Conservation (phyloP, 163 green algal genomes). For the Volvox carteri region DNA sequence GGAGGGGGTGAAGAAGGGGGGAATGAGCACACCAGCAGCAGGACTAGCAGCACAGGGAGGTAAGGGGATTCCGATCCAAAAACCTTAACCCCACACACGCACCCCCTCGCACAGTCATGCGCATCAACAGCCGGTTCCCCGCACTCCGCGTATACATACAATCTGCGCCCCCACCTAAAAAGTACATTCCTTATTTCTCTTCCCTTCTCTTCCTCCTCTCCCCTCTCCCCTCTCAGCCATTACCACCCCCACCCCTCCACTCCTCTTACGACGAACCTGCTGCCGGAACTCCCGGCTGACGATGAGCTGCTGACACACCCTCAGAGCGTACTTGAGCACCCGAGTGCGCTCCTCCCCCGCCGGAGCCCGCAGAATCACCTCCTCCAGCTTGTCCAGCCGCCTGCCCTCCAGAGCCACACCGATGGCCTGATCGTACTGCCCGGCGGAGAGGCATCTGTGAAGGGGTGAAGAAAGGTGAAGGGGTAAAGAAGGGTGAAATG, state of each 20-base stretch:
- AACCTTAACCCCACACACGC: no score
- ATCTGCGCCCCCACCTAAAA: no score
- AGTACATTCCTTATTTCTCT: neutral
- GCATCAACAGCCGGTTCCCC: no score
- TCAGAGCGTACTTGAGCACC: constrained; percentile 90
- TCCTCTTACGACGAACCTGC: constrained; percentile 69
- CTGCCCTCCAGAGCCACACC: constrained; percentile 94
- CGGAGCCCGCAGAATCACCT: constrained; percentile 59
- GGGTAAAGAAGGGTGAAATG: no score
- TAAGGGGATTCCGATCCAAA: no score
- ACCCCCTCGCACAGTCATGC: no score
- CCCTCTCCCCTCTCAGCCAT: neutral
- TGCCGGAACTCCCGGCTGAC: constrained; percentile 89
- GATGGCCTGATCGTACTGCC: constrained; percentile 95
- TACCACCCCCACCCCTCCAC: neutral
- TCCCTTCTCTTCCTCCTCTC: neutral
- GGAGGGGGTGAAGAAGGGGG: neutral
- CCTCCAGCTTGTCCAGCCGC: constrained; percentile 92
- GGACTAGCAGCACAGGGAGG: no score
- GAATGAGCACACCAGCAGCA: no score
- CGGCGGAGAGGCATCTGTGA: constrained; percentile 85
- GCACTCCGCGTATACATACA: no score
- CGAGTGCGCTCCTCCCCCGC: constrained; percentile 33
- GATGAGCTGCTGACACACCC: constrained; percentile 88
- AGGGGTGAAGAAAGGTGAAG: no score